Base-by-base conservation (phyloP, 2,329 filamentous ascomycete species). In the Cyphellophora europaea region DNA sequence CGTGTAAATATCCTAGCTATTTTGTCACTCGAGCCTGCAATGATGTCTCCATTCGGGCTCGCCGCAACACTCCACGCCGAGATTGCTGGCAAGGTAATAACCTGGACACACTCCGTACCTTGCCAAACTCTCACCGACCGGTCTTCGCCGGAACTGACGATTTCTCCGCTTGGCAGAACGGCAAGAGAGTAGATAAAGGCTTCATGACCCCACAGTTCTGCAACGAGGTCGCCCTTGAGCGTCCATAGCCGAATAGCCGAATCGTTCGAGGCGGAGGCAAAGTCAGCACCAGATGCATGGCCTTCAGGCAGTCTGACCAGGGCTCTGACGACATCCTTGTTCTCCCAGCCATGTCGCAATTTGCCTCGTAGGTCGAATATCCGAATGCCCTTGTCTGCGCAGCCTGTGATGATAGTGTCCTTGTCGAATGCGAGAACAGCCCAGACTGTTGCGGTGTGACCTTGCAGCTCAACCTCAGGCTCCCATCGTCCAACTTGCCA, bases 31-130 rank as follows among this genome's bases (percentile, higher is more conserved):
- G 89, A 80, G 19, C 89, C 91, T 3, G 84, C 84, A n/a, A 86
- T 85, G 41, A 98, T 89, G 51, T 98, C 93, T 14, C 91, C 89
- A 43, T 85, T 77, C 1, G 70, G 54, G 52, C 84, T 91, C 8
- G 75, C 82, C n/a, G 87, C 83, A 12, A 98, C 86, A 11, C 77
- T 71, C 91, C 91, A 98, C 4, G 98, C 88, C 0, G 89, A 96
- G 36, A 96, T 93, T 6, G 91, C 91, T 8, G 91, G 91, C 52
- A 95, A 87, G 1, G 89, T 95, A 45, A 98, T 96, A 25, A 89
- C 95, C 59, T 98, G 91, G 30, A 94, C 63, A 55, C 89, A 96
- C 37, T 87, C 71, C 11, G 67, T 73, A 29, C 81, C 83, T 48
- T 74, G 79, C 91, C 93, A 98, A 54, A 98, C 67, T 34, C 86